phyloP scores from a whole-genome alignment of 1,139 yeast species.

The Saccharomycopsis hybrid region DNA sequence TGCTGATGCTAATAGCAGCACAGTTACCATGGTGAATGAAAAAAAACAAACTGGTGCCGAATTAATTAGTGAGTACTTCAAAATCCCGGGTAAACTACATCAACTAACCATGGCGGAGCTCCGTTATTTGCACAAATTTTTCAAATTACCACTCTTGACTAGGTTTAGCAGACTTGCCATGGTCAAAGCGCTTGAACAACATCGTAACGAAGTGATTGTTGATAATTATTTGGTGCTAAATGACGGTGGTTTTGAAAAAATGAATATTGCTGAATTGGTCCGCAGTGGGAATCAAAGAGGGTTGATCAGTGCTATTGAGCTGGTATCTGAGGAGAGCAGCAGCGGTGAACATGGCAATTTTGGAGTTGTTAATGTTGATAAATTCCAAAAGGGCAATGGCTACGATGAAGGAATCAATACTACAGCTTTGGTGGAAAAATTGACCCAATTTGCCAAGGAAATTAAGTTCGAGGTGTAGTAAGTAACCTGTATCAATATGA shows the following conservation, averaged over 20 bases:
- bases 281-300: constrained; percentile 39
- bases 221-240: constrained; percentile 38
- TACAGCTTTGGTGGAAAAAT: neutral
- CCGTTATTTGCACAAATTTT: constrained; percentile 9
- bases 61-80: constrained; percentile 3
- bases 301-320: constrained; percentile 25
- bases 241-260: constrained; percentile 38
- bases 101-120: constrained; percentile 3
- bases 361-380: constrained; percentile 1
- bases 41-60: neutral
- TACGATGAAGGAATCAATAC: constrained; percentile 12
- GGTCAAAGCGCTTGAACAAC: constrained; percentile 14
- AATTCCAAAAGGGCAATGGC: constrained; percentile 5
- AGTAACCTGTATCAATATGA: neutral
- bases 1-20: neutral
- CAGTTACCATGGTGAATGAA: neutral
- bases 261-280: constrained; percentile 33
- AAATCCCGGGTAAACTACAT: constrained; percentile 10
- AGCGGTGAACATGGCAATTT: neutral
- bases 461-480: neutral
- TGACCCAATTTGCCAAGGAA: constrained; percentile 4
- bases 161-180: neutral
- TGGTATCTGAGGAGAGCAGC: neutral
- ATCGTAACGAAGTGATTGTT: constrained; percentile 37
- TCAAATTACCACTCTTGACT: constrained; percentile 3